These are phyloP conservation scores for Cordyceps tenuipes DNA, from an alignment of 2,329 filamentous ascomycete genomes.

Conservation along the genomic window DNA sequence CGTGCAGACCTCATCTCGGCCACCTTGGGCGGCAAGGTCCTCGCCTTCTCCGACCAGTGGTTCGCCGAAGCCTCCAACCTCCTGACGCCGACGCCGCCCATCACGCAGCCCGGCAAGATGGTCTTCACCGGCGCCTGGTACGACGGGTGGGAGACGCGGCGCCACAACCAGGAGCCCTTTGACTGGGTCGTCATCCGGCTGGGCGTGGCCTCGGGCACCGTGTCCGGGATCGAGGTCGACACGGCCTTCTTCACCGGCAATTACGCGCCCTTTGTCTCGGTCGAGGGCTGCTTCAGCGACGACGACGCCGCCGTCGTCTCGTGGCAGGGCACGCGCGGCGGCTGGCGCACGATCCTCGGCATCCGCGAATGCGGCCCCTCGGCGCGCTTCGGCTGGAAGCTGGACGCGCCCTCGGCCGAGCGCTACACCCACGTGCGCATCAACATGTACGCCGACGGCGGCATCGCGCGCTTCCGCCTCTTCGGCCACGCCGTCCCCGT, in stretches of 20 bases:
- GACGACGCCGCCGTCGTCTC: conserved; percentile 56
- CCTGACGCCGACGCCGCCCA: conserved; percentile 53
- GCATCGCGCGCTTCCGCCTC: conserved; percentile 71
- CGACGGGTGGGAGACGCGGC: conserved; percentile 61
- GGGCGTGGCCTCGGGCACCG: conserved; percentile 61
- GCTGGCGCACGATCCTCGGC: conserved; percentile 65
- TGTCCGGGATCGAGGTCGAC: conserved; percentile 70
- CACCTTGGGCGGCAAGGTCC: conserved; percentile 52
- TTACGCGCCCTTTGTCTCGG: conserved; percentile 69
- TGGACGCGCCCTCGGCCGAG: conserved; percentile 50
- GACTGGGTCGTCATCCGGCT: conserved; percentile 61
- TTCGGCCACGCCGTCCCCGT: conserved; percentile 70
- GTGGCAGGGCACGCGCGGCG: conserved; percentile 49
- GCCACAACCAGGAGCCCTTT: conserved; percentile 56
- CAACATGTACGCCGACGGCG: conserved; percentile 80
- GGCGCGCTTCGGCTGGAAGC: conserved; percentile 65
- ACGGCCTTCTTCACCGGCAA: conserved; percentile 78
- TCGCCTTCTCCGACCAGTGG: conserved; percentile 61
- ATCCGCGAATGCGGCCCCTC: conserved; percentile 66
- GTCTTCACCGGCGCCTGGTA: conserved; percentile 63
- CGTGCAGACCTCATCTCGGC: conserved; percentile 50
- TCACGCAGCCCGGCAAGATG: conserved; percentile 58
- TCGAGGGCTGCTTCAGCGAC: conserved; percentile 64
- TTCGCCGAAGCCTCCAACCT: conserved; percentile 59
- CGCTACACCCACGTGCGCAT: conserved; percentile 72